phyloP scores from a whole-genome alignment of 108 stramenopile genomes.

The Schizochytrium sp. region DNA sequence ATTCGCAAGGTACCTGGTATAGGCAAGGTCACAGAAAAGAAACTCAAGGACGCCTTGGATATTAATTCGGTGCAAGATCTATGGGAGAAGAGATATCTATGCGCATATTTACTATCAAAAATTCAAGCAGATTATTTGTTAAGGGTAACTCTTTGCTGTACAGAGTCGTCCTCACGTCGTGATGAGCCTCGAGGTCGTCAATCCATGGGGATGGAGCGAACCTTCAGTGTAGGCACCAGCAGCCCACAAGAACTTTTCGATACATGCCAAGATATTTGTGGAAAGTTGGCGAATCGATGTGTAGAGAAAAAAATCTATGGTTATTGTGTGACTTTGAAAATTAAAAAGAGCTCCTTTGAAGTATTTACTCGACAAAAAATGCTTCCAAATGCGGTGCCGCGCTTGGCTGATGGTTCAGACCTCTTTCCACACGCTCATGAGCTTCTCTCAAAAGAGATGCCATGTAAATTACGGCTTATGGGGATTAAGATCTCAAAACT shows the following conservation, averaged over 20 bases:
- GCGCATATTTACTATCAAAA: constrained; percentile 71
- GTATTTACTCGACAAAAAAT: background rate
- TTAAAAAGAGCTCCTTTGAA: constrained; percentile 46
- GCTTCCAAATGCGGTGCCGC: constrained; percentile 25
- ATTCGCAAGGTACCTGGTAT: constrained; percentile 87
- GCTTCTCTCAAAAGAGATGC: constrained; percentile 53
- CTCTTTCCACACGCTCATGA: constrained; percentile 35
- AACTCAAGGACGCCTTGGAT: constrained; percentile 77
- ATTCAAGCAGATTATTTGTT: background rate
- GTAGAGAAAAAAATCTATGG: constrained; percentile 17
- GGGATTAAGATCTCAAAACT: constrained; percentile 58
- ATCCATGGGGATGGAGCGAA: constrained; percentile 24
- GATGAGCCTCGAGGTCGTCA: background rate
- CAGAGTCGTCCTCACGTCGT: constrained; percentile 10
- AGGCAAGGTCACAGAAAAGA: constrained; percentile 92
- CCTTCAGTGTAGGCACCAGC: background rate
- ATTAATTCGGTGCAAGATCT: constrained; percentile 86
- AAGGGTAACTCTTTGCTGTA: constrained; percentile 6
- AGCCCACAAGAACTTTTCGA: constrained; percentile 42
- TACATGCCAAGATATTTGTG: constrained; percentile 20
- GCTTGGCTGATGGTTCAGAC: background rate
- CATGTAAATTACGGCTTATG: constrained; percentile 52
- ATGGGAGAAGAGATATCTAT: constrained; percentile 76
- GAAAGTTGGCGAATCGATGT: background rate
- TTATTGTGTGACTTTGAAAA: constrained; percentile 58